Base-by-base conservation (phyloP, 2,329 filamentous ascomycete genomes). In the Scortechinia acanthostroma region DNA sequence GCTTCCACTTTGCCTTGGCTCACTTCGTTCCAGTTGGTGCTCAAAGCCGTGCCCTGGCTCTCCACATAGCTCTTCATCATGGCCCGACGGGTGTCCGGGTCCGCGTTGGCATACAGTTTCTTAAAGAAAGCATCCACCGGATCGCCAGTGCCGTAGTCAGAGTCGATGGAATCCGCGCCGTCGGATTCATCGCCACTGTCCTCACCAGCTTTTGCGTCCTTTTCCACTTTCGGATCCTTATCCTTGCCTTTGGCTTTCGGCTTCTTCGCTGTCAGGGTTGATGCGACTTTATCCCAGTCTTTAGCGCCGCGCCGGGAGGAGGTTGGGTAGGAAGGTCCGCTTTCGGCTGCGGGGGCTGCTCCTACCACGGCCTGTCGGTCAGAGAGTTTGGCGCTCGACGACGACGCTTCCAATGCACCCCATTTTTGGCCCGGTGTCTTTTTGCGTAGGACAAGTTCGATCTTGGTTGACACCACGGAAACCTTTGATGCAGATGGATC, bases 21-120 rank as follows among this genome's bases (percentile, higher is more conserved):
- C 4, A 86, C 81, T 49, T 84, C 78, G 13, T 63, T 62, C 81
- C 81, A 86, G 55, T 85, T 83, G 2, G 81, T 86, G 51, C 79
- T 84, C 50, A 86, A 57, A 1, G 80, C 74, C 0, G 81, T 86
- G 3, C 81, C 81, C 47, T 83, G 77, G 49, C 79, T 84, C 61
- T 86, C 82, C 22, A 73, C 68, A 54, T 79, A 86, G 50, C 76
- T 81, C 67, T 86, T 86, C 69, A 83, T 76, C 81, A 86, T 86
- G 2, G 81, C 81, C 1, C 79, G 69, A 47, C 74, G 69, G 13
- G 76, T 78, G 47, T 86, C 81, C 1, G 74, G 68, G 44, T 76
- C 71, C 0, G 80, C 73, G 20, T 64, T 67, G 23, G 74, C 72
- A 55, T 81, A 85, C 3, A 85, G 65, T 53, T 80, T 78, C 63